phyloP scores from a whole-genome alignment of 768 basidiomycete species.

The Megacollybia marginata region DNA sequence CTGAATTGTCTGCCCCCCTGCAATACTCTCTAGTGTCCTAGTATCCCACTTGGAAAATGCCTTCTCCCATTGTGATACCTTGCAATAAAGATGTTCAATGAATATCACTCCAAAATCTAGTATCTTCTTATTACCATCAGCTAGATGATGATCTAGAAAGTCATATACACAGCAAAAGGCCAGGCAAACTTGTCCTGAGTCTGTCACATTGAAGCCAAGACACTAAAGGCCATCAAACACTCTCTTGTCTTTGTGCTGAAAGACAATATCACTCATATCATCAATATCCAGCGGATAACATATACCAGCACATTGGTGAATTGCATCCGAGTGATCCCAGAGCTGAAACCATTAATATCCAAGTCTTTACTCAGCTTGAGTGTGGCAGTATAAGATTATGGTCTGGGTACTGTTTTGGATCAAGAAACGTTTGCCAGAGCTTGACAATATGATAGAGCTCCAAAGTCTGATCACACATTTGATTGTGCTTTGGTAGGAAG shows the following conservation, averaged over 20 bases:
- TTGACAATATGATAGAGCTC: background rate
- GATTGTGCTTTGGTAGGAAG: no score
- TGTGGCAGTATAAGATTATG: background rate
- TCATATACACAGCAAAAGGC: slow-evolving; percentile 3
- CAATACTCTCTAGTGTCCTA: background rate
- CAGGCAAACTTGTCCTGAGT: background rate
- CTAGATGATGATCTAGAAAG: slow-evolving; percentile 1
- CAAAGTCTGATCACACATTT: background rate
- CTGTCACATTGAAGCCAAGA: slow-evolving; percentile 3
- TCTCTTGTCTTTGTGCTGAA: slow-evolving; percentile 3
- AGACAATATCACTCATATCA: slow-evolving; percentile 8
- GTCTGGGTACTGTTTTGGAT: slow-evolving; percentile 2
- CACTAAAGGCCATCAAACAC: slow-evolving; percentile 6
- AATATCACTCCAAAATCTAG: slow-evolving; percentile 6
- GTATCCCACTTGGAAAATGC: background rate
- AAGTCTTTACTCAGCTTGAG: slow-evolving; percentile 1
- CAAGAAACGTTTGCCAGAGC: background rate
- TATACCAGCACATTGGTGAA: slow-evolving; percentile 11
- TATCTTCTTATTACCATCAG: background rate
- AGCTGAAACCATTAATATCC: background rate
- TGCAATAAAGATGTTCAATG: slow-evolving; percentile 11
- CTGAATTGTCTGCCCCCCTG: no score
- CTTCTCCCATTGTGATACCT: slow-evolving; percentile 7
- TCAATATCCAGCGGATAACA: background rate
- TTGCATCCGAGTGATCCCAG: slow-evolving; percentile 8